Percentiles rank a stretch among this genome's conserved stretches.
phyloP scores from a whole-genome alignment of 2,329 filamentous ascomycete genomes.

The Sclerotinia minor region DNA sequence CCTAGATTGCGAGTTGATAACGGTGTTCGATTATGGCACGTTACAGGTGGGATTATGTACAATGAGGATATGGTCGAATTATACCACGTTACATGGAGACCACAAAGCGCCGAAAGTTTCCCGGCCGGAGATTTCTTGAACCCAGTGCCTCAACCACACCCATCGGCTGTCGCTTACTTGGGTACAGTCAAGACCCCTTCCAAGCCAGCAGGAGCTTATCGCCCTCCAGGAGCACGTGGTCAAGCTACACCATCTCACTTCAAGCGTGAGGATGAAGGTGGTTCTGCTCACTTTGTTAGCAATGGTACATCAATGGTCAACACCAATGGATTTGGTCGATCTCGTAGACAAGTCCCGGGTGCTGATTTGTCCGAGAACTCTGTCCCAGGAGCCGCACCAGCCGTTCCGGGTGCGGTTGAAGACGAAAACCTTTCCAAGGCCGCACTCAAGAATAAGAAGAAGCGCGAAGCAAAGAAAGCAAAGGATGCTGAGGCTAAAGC shows the following conservation, averaged over 20 bases:
- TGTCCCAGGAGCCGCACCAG: conserved; percentile 68
- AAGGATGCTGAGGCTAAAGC: conserved; percentile 73
- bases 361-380: conserved; percentile 70
- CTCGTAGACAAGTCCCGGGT: conserved; percentile 80
- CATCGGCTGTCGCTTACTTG: conserved; percentile 79
- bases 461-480: conserved; percentile 87
- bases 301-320: conserved; percentile 68
- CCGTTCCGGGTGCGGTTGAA: conserved; percentile 58
- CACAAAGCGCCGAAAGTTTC: conserved; percentile 63
- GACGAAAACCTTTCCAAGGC: conserved; percentile 75
- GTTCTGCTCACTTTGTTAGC: conserved; percentile 77
- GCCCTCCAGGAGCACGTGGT: conserved; percentile 89
- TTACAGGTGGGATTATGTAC: conserved; percentile 86
- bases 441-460: conserved; percentile 97
- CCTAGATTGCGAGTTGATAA: conserved; percentile 95
- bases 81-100: conserved; percentile 88
- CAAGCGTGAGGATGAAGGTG: conserved; percentile 96
- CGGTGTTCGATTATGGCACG: conserved; percentile 92
- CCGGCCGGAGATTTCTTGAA: conserved; percentile 68
- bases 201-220: conserved; percentile 95
- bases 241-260: conserved; percentile 88
- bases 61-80: conserved; percentile 92
- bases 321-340: conserved; percentile 75
- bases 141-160: conserved; percentile 73
- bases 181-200: conserved; percentile 89